Evolutionary conservation across 805 yeast genomes (phyloP).

Genomic region (Saturnispora silvae): DNA sequence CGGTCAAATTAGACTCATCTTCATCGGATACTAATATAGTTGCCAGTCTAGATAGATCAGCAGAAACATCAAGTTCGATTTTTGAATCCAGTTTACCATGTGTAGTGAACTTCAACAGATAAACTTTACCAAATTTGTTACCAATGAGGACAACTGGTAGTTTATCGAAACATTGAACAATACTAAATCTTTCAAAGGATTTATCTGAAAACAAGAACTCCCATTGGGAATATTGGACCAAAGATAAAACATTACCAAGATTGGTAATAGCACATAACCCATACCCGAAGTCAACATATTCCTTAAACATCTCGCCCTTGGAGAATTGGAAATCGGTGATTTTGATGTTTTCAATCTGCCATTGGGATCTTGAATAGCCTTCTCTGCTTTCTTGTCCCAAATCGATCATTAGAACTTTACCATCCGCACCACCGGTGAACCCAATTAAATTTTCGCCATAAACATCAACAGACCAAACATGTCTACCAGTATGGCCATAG

Average conservation of each 20-base stretch:
- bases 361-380: constrained; percentile 21
- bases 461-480: constrained; percentile 72
- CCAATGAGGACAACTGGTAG: constrained; percentile 20
- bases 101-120: constrained; percentile 32
- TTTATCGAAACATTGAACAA: constrained; percentile 18
- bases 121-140: constrained; percentile 31
- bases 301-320: constrained; percentile 51
- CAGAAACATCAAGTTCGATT: constrained; percentile 17
- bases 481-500: constrained; percentile 76
- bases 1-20: constrained; percentile 23
- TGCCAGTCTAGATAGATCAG: constrained; percentile 33
- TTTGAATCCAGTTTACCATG: constrained; percentile 24
- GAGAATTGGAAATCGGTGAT: constrained; percentile 22
- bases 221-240: constrained; percentile 22
- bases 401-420: constrained; percentile 60
- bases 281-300: constrained; percentile 38
- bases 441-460: constrained; percentile 36
- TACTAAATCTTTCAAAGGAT: constrained; percentile 20
- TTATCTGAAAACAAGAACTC: constrained; percentile 18
- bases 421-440: constrained; percentile 93
- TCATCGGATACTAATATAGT: constrained; percentile 33
- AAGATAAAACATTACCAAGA: constrained; percentile 38
- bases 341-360: constrained; percentile 27
- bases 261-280: constrained; percentile 50
- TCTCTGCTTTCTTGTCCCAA: constrained; percentile 26